Percentiles rank a stretch among this genome's conserved stretches.
Evolutionary conservation across 2,329 filamentous ascomycete species (phyloP).

Genomic region (Colletotrichum euphorbiae): DNA sequence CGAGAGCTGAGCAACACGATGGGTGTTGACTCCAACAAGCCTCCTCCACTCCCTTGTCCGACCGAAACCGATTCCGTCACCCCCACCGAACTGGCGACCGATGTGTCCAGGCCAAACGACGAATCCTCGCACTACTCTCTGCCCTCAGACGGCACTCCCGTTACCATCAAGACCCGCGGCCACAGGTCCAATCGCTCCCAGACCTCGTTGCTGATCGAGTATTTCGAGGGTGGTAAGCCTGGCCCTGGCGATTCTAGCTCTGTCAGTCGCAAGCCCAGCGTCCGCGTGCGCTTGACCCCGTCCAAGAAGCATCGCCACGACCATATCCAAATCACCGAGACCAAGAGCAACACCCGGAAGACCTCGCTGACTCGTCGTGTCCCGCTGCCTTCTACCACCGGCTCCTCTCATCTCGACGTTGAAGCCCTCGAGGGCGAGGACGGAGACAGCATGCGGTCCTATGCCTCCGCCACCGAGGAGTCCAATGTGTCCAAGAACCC

Average conservation of each 20-base stretch:
- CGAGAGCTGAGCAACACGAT: constrained; percentile 54
- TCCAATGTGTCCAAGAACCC: constrained; percentile 82
- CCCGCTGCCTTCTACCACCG: constrained; percentile 60
- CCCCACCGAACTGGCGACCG: constrained; percentile 74
- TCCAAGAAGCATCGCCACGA: constrained; percentile 77
- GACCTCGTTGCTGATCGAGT: constrained; percentile 93
- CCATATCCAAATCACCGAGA: constrained; percentile 88
- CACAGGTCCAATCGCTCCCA: constrained; percentile 75
- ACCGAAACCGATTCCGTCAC: constrained; percentile 77
- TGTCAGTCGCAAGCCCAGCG: constrained; percentile 80
- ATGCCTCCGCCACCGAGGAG: constrained; percentile 82
- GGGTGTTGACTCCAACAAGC: constrained; percentile 66
- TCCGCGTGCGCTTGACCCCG: constrained; percentile 82
- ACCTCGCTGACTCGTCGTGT: constrained; percentile 68
- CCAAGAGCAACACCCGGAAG: constrained; percentile 74
- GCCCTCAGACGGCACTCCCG: constrained; percentile 87
- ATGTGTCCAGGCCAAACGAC: constrained; percentile 75
- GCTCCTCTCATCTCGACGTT: constrained; percentile 53
- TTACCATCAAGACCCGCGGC: constrained; percentile 87
- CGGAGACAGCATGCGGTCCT: constrained; percentile 76
- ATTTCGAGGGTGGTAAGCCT: constrained; percentile 84
- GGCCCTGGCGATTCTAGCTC: constrained; percentile 57
- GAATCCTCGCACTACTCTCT: constrained; percentile 82
- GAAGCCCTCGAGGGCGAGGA: constrained; percentile 67
- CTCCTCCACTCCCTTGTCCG: constrained; percentile 79